A percentile compares a stretch with the other conserved stretches of the same genome.
Evolutionary conservation across 805 yeast species (phyloP).

Genomic region (Spathaspora sp.): DNA sequence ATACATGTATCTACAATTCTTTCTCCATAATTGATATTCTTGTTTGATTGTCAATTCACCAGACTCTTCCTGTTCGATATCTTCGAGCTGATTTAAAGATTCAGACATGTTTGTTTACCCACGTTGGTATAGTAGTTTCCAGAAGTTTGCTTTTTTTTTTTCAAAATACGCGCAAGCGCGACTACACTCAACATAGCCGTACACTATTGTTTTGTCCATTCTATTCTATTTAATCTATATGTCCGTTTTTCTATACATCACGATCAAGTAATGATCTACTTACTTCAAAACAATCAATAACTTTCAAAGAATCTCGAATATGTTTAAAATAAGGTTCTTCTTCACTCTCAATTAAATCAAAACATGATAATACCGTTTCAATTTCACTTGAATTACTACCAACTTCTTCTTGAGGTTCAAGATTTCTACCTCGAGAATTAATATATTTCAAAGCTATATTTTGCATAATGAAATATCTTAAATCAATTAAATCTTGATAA

Average conservation of each 20-base stretch:
- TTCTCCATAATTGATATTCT: conserved; percentile 77
- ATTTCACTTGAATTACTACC: conserved; percentile 5
- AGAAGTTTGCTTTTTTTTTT: not conserved
- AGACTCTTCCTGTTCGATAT: conserved; percentile 13
- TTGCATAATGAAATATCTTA: conserved; percentile 21
- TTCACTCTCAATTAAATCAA: conserved; percentile 21
- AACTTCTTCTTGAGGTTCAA: not conserved
- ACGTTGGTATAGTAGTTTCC: not conserved
- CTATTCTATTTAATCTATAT: not conserved
- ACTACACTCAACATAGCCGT: too few species aligned
- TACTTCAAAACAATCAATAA: conserved; percentile 33
- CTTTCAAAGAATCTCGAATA: conserved; percentile 36
- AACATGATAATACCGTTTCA: conserved; percentile 14
- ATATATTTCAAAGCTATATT: conserved; percentile 3
- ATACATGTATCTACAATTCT: conserved; percentile 78
- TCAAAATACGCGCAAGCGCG: not conserved
- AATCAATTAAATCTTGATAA: conserved; percentile 18
- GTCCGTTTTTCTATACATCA: not conserved
- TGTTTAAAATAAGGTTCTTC: conserved; percentile 32
- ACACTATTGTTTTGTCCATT: too few species aligned
- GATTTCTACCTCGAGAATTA: conserved; percentile 1
- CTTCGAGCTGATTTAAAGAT: not conserved
- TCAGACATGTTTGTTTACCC: conserved; percentile 2
- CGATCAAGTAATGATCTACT: not conserved
- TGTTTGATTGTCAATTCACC: conserved; percentile 48